Evolutionary conservation across 768 basidiomycete genomes (phyloP), one percentile per base, ranked within the genome.

Genomic region (Rhizopogon vinicolor): DNA sequence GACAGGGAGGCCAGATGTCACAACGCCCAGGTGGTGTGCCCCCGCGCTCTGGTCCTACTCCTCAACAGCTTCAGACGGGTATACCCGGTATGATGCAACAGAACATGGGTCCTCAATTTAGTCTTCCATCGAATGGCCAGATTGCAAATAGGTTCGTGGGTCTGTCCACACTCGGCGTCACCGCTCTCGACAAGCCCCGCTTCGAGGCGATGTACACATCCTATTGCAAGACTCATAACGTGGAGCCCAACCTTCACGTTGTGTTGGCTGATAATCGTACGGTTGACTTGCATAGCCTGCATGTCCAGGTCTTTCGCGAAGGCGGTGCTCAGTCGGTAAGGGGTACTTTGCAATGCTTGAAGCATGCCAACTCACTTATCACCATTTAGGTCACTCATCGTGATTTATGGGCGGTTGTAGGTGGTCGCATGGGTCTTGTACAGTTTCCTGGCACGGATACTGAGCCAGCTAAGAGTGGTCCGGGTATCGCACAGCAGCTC

Each of bases 391-490:
- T 86, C 12, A 72, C 72, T 25, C 69, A 71, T 54, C 77, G 78
- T 45, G 86, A 87, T 35, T 58, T 75, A 55, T 90, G 88, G 89
- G 62, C 78, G 14, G 71, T 85, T 44, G 80, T 91, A 54, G 89
- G 80, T 16, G 88, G 79, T n/a, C 78, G 77, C 22, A 74, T 91
- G 68, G 84, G 82, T 16, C 82, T 85, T 61, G 76, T 84, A 3
- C 77, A 84, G 52, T 87, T 89, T 59, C 84, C 84, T 2, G 85
- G 77, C 4, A 79, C 71, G 10, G 84, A 81, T 1, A 67, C 73
- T 4, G 84, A 87, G 57, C 86, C 87, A 10, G 74, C 81, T 5
- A 83, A 80, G 60, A 77, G 78, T 28, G 84, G 84, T 3, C 87
- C 86, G 2, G 83, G 70, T 22, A 75, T 81, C 31, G 88, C 86